Evolutionary conservation across 345 rosid genomes (phyloP), one percentile per base, ranked within the genome.

Genomic region (Salix koriyanagi): DNA sequence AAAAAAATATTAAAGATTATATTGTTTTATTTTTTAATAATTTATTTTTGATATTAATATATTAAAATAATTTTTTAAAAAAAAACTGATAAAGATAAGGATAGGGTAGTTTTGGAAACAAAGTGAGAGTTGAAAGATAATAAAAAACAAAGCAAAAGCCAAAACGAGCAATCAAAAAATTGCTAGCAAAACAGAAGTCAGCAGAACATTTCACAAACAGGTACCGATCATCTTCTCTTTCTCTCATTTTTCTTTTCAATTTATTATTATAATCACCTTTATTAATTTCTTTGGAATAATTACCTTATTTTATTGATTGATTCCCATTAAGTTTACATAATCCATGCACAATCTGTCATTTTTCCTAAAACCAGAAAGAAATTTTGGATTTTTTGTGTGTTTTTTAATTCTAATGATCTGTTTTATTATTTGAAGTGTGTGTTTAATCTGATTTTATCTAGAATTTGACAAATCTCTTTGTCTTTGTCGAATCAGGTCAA

Each of bases 81-180:
- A 4, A 34, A 34, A 4, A 34, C 6, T 34, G 0, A 5, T 34
- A 5, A 34, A 5, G 37, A 34, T 34, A 5, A 34, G 37, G 37
- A 34, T 0, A 34, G 78, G 78, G 78, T 37, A 54, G 25, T 11
- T 25, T 54, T 18, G 78, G 65, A 67, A 75, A 69, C 23, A 76
- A 42, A 2, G 7, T 1, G 4, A 76, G 34, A 18, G 42, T 18
- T 41, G 3, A 41, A 12, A 41, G 13, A 41, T 41, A 11, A 41
- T 41, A 41, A 41, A 41, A 32, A 5, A 14, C 30, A 28, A 41
- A 21, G 14, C 2, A 23, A 32, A 58, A 13, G 28, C 36, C 19
- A 2, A 19, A 2, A 10, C 32, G 14, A 69, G 14, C 36, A 39
- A 3, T 15, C 23, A 7, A 15, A 58, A 21, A 26, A 32, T 39